Evolutionary conservation across 148 eudicot genomes (phyloP), one percentile per base, ranked within the genome.

Genomic region (Camellia lanceoleosa): DNA sequence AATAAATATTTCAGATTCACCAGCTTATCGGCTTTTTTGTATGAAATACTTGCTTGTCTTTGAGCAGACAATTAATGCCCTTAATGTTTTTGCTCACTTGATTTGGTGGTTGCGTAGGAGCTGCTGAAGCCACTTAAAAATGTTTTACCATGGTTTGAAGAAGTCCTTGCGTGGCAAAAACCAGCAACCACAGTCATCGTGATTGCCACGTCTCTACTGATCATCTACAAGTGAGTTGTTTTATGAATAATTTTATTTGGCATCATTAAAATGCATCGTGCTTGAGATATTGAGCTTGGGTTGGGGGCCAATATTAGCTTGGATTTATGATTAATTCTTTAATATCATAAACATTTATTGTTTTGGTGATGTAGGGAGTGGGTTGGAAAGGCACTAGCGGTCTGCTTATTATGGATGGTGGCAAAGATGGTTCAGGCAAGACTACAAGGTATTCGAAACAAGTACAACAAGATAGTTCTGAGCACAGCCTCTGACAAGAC

Each of bases 351-450:
- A 72, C 20, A 55, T 55, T 3, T 0, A 66, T 71, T 30, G n/a
- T 80, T 41, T 15, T 54, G 71, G 7, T 64, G 20, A 41, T 68
- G 68, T 55, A 95, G 97, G 78, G 99, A 96, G 84, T 92, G 97
- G 93, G 87, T 91, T 38, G 97, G 99, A 23, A 86, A 79, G 85
- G 92, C 92, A 51, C 72, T 93, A 80, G 94, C 97, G 7, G 79
- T 72, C 44, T 81, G 82, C 73, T 82, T 93, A 79, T 61, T 93
- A 60, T 91, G 97, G 95, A 77, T 78, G 7, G 87, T 85, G 23
- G 67, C 82, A 13, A 77, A 84, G 78, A 92, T 93, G 90, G 61
- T 89, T 44, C 75, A 63, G 78, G 90, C 91, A 30, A 87, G 91
- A 65, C 65, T 73, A 65, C 79, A 30, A 12, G 72, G 81, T 75